Evolutionary conservation across 352 stramenopile species (phyloP).

Genomic region (Phytophthora litchii): DNA sequence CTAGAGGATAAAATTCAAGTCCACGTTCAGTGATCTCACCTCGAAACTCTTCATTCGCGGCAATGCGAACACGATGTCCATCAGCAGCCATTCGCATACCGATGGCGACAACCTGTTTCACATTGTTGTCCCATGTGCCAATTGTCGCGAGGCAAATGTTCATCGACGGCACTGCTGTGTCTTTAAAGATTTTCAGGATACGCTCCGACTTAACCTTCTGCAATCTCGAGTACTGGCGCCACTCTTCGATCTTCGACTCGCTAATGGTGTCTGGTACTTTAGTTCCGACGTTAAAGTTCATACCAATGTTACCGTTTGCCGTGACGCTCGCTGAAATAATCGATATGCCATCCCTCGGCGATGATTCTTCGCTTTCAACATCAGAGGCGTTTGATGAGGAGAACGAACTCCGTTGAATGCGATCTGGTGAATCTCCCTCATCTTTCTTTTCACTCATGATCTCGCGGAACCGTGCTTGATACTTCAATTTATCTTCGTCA

Average conservation of each 20-base stretch:
- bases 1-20: conserved; percentile 59
- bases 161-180: conserved; percentile 35
- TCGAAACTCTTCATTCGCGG: conserved; percentile 70
- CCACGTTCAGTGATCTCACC: conserved; percentile 48
- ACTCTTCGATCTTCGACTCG: conserved; percentile 24
- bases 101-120: conserved; percentile 65
- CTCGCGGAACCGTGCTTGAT: conserved; percentile 33
- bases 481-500: conserved; percentile 30
- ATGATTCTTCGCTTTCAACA: conserved; percentile 25
- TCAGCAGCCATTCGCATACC: conserved; percentile 59
- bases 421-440: conserved; percentile 17
- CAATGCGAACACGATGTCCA: conserved; percentile 86
- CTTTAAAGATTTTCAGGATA: conserved; percentile 24
- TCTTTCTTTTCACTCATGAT: conserved; percentile 30
- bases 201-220: conserved; percentile 33
- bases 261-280: conserved; percentile 27
- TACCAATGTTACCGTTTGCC: conserved; percentile 31
- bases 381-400: conserved; percentile 17
- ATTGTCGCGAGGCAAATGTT: conserved; percentile 53
- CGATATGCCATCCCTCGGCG: conserved; percentile 15
- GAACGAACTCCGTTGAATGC: conserved; percentile 21
- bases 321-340: conserved; percentile 32
- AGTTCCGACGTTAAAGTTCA: conserved; percentile 32
- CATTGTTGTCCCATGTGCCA: conserved; percentile 57
- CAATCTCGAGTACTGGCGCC: conserved; percentile 30